A percentile compares a stretch with the other conserved stretches of the same genome.
These are phyloP conservation scores for Gossypium herbaceum DNA, from an alignment of 345 rosid genomes.

Conservation along the genomic window DNA sequence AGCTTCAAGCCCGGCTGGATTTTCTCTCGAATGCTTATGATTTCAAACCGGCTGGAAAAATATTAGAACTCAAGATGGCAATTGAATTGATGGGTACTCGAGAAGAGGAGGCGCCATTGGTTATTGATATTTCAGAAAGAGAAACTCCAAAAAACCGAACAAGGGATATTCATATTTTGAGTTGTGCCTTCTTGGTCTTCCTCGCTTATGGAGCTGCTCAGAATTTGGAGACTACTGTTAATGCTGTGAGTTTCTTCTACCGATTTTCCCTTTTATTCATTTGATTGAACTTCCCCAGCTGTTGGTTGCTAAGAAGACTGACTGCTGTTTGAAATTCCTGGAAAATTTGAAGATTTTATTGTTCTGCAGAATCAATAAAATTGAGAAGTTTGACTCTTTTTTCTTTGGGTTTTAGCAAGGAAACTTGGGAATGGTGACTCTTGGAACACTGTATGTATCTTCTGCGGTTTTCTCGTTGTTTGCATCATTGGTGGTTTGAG, in stretches of 20 bases:
- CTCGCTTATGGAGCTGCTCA: conserved; percentile 93
- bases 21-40: conserved; percentile 12
- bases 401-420: conserved; percentile 39
- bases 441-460: conserved; percentile 79
- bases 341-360: not conserved
- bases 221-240: conserved; percentile 79
- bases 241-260: conserved; percentile 43
- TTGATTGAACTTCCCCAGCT: not conserved
- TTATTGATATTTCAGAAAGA: conserved; percentile 27
- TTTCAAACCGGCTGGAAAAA: not conserved
- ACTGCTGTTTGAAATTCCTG: not conserved
- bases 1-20: conserved; percentile 11
- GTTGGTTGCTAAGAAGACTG: not conserved
- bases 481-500: conserved; percentile 76
- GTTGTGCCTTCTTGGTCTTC: conserved; percentile 61
- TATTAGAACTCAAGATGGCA: not conserved
- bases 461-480: conserved; percentile 73
- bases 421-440: conserved; percentile 75
- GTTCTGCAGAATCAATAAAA: not conserved
- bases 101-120: conserved; percentile 52
- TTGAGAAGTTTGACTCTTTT: not conserved
- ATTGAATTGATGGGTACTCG: not conserved
- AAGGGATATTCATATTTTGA: conserved; percentile 71
- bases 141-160: conserved; percentile 37
- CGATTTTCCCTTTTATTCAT: not conserved